These are phyloP conservation scores for Aureoboletus auriporus DNA, from an alignment of 768 basidiomycete species.

Conservation along the genomic window DNA sequence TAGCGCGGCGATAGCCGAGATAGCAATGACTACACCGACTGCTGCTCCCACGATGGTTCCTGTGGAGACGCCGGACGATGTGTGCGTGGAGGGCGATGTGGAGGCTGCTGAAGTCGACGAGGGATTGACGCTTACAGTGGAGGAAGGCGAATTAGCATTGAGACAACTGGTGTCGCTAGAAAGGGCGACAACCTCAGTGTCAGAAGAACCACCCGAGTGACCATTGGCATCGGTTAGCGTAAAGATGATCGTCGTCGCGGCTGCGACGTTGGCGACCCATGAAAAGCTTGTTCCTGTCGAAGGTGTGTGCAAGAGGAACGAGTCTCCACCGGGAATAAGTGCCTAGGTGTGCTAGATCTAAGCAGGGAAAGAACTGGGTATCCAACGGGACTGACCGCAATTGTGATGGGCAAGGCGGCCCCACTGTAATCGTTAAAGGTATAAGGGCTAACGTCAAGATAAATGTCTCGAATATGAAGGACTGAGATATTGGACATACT, in stretches of 20 bases:
- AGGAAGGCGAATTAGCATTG: conserved; percentile 48
- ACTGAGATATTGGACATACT: conserved; percentile 32
- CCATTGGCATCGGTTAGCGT: conserved; percentile 49
- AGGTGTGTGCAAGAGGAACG: conserved; percentile 43
- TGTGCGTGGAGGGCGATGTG: conserved; percentile 18
- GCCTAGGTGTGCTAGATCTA: conserved; percentile 34
- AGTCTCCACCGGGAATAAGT: conserved; percentile 59
- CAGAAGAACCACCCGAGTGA: conserved; percentile 57
- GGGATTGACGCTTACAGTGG: conserved; percentile 33
- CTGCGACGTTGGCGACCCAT: conserved; percentile 58
- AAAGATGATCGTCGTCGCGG: conserved; percentile 58
- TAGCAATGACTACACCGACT: conserved; percentile 49
- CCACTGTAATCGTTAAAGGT: conserved; percentile 39
- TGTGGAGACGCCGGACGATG: conserved; percentile 31
- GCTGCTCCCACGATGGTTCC: conserved; percentile 47
- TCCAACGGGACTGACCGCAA: conserved; percentile 38
- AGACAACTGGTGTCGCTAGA: conserved; percentile 52
- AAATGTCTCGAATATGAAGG: background rate
- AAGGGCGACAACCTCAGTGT: conserved; percentile 42
- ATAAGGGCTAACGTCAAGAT: conserved; percentile 37
- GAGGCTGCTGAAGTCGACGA: conserved; percentile 18
- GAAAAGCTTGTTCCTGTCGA: conserved; percentile 32
- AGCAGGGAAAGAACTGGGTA: background rate
- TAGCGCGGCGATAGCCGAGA: conserved; percentile 49
- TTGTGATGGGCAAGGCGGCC: conserved; percentile 52